These are phyloP conservation scores for Calonectria multiphialidica DNA, from an alignment of 2,329 filamentous ascomycete genomes.

Conservation along the genomic window DNA sequence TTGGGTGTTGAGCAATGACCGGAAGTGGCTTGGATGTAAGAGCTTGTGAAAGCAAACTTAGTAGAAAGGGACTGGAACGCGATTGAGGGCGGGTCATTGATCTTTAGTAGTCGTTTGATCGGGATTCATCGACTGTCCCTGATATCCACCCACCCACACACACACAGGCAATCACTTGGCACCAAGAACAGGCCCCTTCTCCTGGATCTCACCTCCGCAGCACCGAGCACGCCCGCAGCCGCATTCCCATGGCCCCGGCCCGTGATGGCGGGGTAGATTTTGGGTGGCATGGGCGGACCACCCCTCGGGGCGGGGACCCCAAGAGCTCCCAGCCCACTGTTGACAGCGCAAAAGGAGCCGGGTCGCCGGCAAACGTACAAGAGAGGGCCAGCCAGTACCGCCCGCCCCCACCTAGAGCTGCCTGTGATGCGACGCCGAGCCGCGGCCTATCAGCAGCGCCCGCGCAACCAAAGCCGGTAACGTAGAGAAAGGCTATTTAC, in stretches of 20 bases:
- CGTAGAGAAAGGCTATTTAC: slow-evolving; percentile 11
- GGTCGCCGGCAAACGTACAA: slow-evolving; percentile 28
- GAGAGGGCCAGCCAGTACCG: background rate
- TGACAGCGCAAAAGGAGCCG: slow-evolving; percentile 1
- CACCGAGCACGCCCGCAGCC: slow-evolving; percentile 32
- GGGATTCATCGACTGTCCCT: slow-evolving; percentile 10
- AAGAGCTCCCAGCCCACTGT: background rate
- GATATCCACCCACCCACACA: background rate
- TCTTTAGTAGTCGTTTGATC: slow-evolving; percentile 31
- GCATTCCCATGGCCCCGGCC: slow-evolving; percentile 24
- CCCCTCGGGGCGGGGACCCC: slow-evolving; percentile 21
- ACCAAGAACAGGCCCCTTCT: background rate
- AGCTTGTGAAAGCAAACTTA: slow-evolving; percentile 13
- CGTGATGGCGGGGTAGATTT: slow-evolving; percentile 40
- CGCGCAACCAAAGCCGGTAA: slow-evolving; percentile 30
- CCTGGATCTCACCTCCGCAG: slow-evolving; percentile 31
- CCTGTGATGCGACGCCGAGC: slow-evolving; percentile 4
- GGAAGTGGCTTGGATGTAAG: slow-evolving; percentile 6
- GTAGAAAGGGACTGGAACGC: slow-evolving; percentile 6
- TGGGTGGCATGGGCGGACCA: background rate
- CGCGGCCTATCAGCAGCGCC: slow-evolving; percentile 31
- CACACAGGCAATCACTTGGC: too few species aligned
- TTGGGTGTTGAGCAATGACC: slow-evolving; percentile 1
- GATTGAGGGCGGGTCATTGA: slow-evolving; percentile 19
- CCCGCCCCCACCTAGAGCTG: slow-evolving; percentile 6